A percentile compares a stretch with the other conserved stretches of the same genome.
Conservation (phyloP, 2,329 filamentous ascomycete species). For the Venturia asperata region DNA sequence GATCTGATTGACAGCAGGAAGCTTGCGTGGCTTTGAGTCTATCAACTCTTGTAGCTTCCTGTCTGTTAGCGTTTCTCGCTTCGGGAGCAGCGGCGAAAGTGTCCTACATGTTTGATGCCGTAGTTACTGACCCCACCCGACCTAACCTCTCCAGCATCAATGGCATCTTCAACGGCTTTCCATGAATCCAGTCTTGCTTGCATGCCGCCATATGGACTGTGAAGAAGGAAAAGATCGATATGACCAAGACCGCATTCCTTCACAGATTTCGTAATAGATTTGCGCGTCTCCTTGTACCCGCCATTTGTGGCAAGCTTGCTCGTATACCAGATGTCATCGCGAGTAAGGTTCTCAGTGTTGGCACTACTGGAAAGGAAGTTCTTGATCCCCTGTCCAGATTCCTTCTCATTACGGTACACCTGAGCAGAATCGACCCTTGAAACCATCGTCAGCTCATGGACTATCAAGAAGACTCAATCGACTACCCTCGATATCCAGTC, state of each 20-base stretch:
- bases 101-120: slow-evolving; percentile 62
- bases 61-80: background rate
- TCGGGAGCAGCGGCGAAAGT: background rate
- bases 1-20: slow-evolving; percentile 70
- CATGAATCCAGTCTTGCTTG: slow-evolving; percentile 63
- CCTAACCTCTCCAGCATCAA: slow-evolving; percentile 61
- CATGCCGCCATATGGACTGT: slow-evolving; percentile 70
- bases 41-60: slow-evolving; percentile 61
- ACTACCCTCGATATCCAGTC: slow-evolving; percentile 41
- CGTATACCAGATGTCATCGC: slow-evolving; percentile 71
- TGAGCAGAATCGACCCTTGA: slow-evolving; percentile 51
- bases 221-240: slow-evolving; percentile 72
- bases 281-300: slow-evolving; percentile 60
- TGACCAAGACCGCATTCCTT: slow-evolving; percentile 62
- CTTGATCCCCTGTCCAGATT: slow-evolving; percentile 59
- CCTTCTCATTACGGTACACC: slow-evolving; percentile 64
- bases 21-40: slow-evolving; percentile 52
- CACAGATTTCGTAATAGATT: slow-evolving; percentile 59
- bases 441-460: slow-evolving; percentile 22
- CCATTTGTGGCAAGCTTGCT: slow-evolving; percentile 66
- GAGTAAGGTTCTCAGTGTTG: slow-evolving; percentile 47
- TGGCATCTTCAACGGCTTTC: slow-evolving; percentile 69
- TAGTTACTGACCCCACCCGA: slow-evolving; percentile 73
- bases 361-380: slow-evolving; percentile 45
- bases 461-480: slow-evolving; percentile 21